These are phyloP conservation scores for Stenocarpella maydis DNA, from an alignment of 2,329 filamentous ascomycete genomes.

Conservation along the genomic window DNA sequence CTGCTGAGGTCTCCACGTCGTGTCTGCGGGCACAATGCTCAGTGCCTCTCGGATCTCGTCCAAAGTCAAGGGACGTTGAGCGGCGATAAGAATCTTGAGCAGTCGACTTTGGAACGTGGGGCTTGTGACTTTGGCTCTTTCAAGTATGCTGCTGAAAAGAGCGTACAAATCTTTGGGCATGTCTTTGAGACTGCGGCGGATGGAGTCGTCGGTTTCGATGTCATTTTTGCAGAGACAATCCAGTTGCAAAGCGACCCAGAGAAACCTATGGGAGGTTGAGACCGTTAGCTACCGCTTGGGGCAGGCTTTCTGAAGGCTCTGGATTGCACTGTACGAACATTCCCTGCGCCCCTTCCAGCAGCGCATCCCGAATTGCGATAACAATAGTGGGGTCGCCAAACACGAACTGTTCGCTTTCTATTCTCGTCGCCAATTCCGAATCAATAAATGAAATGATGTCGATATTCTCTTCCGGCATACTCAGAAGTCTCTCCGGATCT, in stretches of 20 bases:
- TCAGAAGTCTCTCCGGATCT: neutral
- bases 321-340: neutral
- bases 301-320: too few species aligned
- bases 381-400: neutral
- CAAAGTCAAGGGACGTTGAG: neutral
- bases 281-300: neutral
- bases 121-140: neutral
- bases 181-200: neutral
- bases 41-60: neutral
- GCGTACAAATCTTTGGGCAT: neutral
- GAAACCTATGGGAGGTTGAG: neutral
- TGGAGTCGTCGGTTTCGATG: neutral
- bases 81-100: neutral
- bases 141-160: neutral
- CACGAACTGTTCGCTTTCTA: neutral
- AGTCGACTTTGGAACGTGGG: neutral
- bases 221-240: neutral
- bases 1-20: neutral
- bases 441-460: neutral
- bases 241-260: neutral
- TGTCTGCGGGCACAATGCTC: neutral
- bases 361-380: neutral
- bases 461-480: neutral
- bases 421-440: neutral
- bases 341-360: neutral